Evolutionary conservation across 1,284 basidiomycete species (phyloP), one percentile per base, ranked within the genome.

Genomic region (Leccinum ponderosum): DNA sequence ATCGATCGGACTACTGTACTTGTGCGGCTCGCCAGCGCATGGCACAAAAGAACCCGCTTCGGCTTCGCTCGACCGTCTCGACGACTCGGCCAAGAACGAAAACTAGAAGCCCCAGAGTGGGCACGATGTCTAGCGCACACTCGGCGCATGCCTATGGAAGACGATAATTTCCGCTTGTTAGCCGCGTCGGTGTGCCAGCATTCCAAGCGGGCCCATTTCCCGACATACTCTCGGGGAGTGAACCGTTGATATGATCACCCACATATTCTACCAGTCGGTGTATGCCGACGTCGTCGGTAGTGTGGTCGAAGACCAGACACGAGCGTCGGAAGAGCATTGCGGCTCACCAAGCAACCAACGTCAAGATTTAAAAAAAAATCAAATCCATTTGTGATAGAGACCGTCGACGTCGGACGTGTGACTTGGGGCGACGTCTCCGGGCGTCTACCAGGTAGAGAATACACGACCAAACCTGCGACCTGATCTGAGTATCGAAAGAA

Each of bases 91-190:
- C 25, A 11, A 51, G 25, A 44, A 44, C 42, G 42, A 44, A 11
- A 44, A 44, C 42, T 20, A 25, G 8, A 51, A 27, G 20, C 8
- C 22, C 44, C 44, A 47, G 44, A 20, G 42, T 20, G 42, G 42
- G 42, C 17, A 47, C 42, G 42, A 47, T 44, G 42, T 11, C 6
- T 12, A 12, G 42, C 20, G 22, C n/a, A 17, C 25, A 14, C 25
- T 57, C n/a, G 20, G 15, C 17, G 14, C 11, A 12, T 4, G 14
- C 33, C 22, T 12, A 31, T 37, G 37, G 27, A 12, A 31, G 44
- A 52, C 17, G 8, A 42, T 64, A 64, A 64, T 64, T 42, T 61
- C 65, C 65, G 65, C 44, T 50, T 9, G 22, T n/a, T 33, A 15
- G 15, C 42, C 61, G 59, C 53, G 29, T 31, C 7, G 33, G 50